phyloP scores from a whole-genome alignment of 768 basidiomycete species.

The Cystobasidium tubakii region DNA sequence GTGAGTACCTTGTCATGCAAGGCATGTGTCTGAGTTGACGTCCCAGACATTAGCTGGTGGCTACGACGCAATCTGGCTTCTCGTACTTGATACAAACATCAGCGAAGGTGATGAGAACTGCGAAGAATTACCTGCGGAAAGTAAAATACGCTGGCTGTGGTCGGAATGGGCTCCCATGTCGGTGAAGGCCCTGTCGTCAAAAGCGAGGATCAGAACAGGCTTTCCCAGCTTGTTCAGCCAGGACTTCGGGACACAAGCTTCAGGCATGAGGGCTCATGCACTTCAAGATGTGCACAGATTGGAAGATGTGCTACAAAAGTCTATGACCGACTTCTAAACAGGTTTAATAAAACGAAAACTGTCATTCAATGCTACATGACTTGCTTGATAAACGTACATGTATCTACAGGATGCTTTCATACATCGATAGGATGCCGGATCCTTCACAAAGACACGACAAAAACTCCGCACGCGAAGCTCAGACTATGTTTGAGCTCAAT shows the following conservation, averaged over 20 bases:
- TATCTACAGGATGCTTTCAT: no score
- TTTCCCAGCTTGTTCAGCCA: background rate
- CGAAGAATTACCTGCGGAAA: constrained; percentile 51
- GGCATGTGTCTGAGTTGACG: background rate
- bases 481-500: no score
- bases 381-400: background rate
- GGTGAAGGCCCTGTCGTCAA: constrained; percentile 49
- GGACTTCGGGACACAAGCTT: background rate
- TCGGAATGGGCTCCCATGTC: constrained; percentile 50
- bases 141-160: constrained; percentile 49
- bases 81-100: constrained; percentile 61
- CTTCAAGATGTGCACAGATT: constrained; percentile 10
- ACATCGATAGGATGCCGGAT: background rate
- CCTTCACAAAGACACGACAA: background rate
- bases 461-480: no score
- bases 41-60: constrained; percentile 68
- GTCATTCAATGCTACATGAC: background rate
- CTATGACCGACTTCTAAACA: background rate
- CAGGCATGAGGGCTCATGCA: background rate
- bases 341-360: background rate
- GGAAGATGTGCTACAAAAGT: background rate
- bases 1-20: no score
- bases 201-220: constrained; percentile 1
- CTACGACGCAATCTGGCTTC: constrained; percentile 92
- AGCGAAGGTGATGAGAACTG: constrained; percentile 44